phyloP scores from a whole-genome alignment of 2,329 filamentous ascomycete genomes.

The Aulographum hederae region DNA sequence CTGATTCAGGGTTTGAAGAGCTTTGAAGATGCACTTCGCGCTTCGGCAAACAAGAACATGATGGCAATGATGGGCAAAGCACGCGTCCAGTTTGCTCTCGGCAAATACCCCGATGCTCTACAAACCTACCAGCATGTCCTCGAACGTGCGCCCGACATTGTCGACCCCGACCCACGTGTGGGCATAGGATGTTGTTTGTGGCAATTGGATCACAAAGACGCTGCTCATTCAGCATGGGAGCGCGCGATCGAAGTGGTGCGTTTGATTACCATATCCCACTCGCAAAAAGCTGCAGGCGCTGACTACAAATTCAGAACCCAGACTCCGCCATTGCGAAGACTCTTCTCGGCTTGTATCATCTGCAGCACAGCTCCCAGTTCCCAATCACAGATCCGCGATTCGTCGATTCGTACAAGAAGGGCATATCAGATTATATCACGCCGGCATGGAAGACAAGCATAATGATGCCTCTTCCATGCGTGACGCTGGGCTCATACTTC shows the following conservation, averaged over 20 bases:
- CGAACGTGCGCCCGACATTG: slow-evolving; percentile 66
- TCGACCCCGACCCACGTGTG: slow-evolving; percentile 87
- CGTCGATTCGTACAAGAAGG: slow-evolving; percentile 68
- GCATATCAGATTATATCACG: slow-evolving; percentile 87
- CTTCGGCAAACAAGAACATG: slow-evolving; percentile 74
- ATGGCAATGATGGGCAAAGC: slow-evolving; percentile 84
- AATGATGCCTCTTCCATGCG: slow-evolving; percentile 73
- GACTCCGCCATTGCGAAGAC: slow-evolving; percentile 83
- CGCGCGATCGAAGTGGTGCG: slow-evolving; percentile 65
- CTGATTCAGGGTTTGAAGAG: slow-evolving; percentile 75
- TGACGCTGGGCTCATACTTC: slow-evolving; percentile 82
- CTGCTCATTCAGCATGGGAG: slow-evolving; percentile 82
- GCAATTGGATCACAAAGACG: slow-evolving; percentile 87
- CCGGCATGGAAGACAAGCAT: slow-evolving; percentile 90
- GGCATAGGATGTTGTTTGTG: slow-evolving; percentile 95
- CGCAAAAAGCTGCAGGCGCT: too few relatives aligned
- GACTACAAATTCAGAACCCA: slow-evolving; percentile 31
- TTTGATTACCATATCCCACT: slow-evolving; percentile 23
- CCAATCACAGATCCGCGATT: slow-evolving; percentile 75
- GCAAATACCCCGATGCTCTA: slow-evolving; percentile 69
- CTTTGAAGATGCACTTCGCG: slow-evolving; percentile 82
- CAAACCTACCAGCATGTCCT: slow-evolving; percentile 76
- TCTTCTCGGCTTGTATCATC: slow-evolving; percentile 73
- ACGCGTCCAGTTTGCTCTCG: slow-evolving; percentile 68
- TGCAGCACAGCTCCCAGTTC: slow-evolving; percentile 70